phyloP scores from a whole-genome alignment of 768 basidiomycete genomes.

The Amanita pallidorosea region DNA sequence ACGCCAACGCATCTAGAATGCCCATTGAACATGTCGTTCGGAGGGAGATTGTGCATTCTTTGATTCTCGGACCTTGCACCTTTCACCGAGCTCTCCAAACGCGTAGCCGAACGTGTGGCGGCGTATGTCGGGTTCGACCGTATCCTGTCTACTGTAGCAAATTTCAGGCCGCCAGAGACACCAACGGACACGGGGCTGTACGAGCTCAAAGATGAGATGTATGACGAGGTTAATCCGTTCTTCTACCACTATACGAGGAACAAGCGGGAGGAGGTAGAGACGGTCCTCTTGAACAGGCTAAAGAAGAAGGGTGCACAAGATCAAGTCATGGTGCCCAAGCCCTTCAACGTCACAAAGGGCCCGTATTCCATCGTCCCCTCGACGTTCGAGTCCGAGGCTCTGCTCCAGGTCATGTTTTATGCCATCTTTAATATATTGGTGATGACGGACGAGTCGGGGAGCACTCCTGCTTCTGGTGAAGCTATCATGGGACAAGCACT shows the following conservation, averaged over 20 bases:
- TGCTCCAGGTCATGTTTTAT: constrained; percentile 79
- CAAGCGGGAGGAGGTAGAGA: constrained; percentile 85
- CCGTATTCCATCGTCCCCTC: constrained; percentile 60
- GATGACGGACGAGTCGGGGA: constrained; percentile 46
- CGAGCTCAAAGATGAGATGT: constrained; percentile 73
- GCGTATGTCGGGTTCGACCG: constrained; percentile 79
- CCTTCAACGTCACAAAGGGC: constrained; percentile 50
- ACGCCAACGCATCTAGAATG: constrained; percentile 61
- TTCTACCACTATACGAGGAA: constrained; percentile 95
- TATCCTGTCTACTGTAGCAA: constrained; percentile 68
- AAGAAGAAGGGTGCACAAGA: constrained; percentile 51
- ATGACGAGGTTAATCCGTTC: constrained; percentile 88
- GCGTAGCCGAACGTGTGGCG: constrained; percentile 80
- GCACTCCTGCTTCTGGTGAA: constrained; percentile 70
- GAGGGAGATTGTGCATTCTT: constrained; percentile 82
- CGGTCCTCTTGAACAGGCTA: constrained; percentile 52
- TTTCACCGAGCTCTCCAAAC: constrained; percentile 88
- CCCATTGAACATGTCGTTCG: constrained; percentile 53
- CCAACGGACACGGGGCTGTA: constrained; percentile 78
- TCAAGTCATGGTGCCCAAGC: constrained; percentile 67
- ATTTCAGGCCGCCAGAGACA: constrained; percentile 72
- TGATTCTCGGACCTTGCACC: constrained; percentile 78
- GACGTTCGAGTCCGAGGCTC: constrained; percentile 57
- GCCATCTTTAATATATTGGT: constrained; percentile 65
- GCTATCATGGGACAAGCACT: constrained; percentile 84